Base-by-base conservation (phyloP, 2,329 filamentous ascomycete genomes). In the Xylaria multiplex region DNA sequence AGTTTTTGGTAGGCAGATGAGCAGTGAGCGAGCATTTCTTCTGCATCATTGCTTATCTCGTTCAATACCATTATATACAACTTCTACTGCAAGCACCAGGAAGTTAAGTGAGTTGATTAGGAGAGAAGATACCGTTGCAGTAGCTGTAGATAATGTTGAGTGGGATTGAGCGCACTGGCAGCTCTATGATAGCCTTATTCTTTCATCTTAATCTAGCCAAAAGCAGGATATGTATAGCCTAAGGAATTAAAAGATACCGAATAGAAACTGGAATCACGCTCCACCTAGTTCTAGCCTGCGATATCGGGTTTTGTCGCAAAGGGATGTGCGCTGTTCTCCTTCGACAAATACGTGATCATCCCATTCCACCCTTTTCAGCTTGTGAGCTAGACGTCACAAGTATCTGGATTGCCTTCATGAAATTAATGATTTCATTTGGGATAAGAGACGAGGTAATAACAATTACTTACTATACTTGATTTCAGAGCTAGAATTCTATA, bases 1-100 rank as follows among this genome's bases (percentile, higher is more conserved):
- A 69, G 49, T 35, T 63, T 30, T 64, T 3, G 32, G 63, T 70
- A 66, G 61, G 68, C 43, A 48, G 9, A 50, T 46, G 27, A 22
- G 11, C n/a, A 30, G 49, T 62, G 35, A 52, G 19, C 22, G 37
- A 30, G 48, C 9, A 16, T 50, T 19, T 24, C 24, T 48, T 45
- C 13, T n/a, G 3, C 43, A 40, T 59, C 32, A 45, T 58, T 35
- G 13, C n/a, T 42, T 32, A 14, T 14, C 27, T 40, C 37, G 7
- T 42, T 13, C 27, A 5, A 45, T 13, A 16, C 14, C 27, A 42
- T 24, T 16, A 35, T 30, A 50, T 14, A 37, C 42, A 16, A 43
- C 43, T 55, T 54, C 40, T 48, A 37, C 37, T 27, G 11, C 43
- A 37, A 42, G 54, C n/a, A 49, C 19, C 13, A 6, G 30, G 37